Percentiles rank a stretch among this genome's conserved stretches.
These are phyloP conservation scores for Fusarium begoniae DNA, from an alignment of 2,329 filamentous ascomycete genomes.

Conservation along the genomic window DNA sequence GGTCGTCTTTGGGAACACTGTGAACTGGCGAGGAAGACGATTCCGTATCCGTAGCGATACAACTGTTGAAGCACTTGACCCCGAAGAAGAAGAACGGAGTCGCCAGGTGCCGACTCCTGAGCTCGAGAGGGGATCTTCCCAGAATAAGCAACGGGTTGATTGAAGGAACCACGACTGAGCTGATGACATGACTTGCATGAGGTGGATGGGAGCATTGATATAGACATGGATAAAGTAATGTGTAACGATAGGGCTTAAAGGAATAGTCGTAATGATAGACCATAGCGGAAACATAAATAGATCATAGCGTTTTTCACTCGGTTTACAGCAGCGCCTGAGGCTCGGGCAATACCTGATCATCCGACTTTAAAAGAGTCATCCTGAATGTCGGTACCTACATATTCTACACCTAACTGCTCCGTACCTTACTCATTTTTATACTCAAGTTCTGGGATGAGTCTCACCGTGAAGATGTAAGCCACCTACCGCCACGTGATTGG, in stretches of 20 bases:
- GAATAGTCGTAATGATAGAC: slow-evolving; percentile 10
- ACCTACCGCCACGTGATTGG: slow-evolving; percentile 15
- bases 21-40: slow-evolving; percentile 84
- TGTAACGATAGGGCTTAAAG: slow-evolving; percentile 15
- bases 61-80: slow-evolving; percentile 66
- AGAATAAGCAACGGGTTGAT: slow-evolving; percentile 39
- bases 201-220: neutral
- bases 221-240: slow-evolving; percentile 3
- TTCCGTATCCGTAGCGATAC: slow-evolving; percentile 88
- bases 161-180: slow-evolving; percentile 11
- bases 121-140: slow-evolving; percentile 37
- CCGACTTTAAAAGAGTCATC: neutral
- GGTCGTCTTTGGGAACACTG: slow-evolving; percentile 85
- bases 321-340: neutral
- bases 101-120: slow-evolving; percentile 34
- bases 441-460: neutral
- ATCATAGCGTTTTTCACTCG: neutral
- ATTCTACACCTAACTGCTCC: neutral
- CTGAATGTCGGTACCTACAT: neutral
- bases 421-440: neutral
- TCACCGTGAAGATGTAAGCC: neutral
- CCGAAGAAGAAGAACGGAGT: slow-evolving; percentile 12
- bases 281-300: slow-evolving; percentile 3
- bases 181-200: slow-evolving; percentile 1
- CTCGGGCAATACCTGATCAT: neutral